phyloP scores from a whole-genome alignment of 2,329 filamentous ascomycete species.

The Aspergillus fischeri region DNA sequence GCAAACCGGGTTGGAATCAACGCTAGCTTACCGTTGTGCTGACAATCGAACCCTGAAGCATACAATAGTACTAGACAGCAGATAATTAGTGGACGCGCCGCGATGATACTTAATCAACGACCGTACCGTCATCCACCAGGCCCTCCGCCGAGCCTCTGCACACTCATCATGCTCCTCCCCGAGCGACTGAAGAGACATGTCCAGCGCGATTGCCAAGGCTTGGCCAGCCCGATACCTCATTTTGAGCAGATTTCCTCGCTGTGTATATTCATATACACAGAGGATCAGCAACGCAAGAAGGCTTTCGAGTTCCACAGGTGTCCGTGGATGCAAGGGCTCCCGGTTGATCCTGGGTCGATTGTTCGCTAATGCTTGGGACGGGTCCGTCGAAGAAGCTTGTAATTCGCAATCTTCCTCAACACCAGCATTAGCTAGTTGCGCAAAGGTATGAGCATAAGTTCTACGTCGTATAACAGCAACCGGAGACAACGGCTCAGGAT shows the following conservation, averaged over 20 bases:
- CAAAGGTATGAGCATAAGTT: conserved; percentile 38
- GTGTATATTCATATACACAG: conserved; percentile 45
- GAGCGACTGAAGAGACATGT: conserved; percentile 40
- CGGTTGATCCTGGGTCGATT: conserved; percentile 29
- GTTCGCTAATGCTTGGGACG: conserved; percentile 37
- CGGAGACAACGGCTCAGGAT: conserved; percentile 32
- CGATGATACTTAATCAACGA: not conserved
- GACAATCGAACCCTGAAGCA: conserved; percentile 43
- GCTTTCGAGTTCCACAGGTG: conserved; percentile 40
- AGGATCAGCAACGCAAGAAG: conserved; percentile 40
- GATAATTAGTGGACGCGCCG: not conserved
- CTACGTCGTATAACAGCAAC: conserved; percentile 35
- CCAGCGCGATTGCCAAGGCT: conserved; percentile 40
- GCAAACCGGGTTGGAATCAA: not conserved
- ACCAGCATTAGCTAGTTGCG: conserved; percentile 34
- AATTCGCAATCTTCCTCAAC: conserved; percentile 44
- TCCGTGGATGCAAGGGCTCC: conserved; percentile 34
- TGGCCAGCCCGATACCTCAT: conserved; percentile 45
- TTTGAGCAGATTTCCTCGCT: conserved; percentile 43
- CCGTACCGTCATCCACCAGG: conserved; percentile 48
- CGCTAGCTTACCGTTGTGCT: conserved; percentile 37
- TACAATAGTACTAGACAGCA: conserved; percentile 38
- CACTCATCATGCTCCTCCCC: conserved; percentile 32
- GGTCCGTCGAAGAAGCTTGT: conserved; percentile 36
- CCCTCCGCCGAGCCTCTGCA: conserved; percentile 39